Evolutionary conservation across 1,139 yeast species (phyloP).

Genomic region (Geotrichum macrosporum): DNA sequence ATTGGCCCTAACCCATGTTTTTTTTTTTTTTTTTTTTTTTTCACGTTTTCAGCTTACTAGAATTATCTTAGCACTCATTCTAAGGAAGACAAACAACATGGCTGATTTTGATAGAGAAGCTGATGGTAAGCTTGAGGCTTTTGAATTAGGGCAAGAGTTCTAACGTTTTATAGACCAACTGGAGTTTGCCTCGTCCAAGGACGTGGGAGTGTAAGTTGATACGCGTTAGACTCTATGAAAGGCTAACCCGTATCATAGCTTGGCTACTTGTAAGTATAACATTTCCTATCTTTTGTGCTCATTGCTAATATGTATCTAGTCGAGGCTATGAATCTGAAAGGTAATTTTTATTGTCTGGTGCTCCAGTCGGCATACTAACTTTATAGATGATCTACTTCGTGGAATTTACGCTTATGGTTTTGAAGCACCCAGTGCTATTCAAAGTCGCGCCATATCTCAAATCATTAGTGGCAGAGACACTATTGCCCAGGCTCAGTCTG

Average conservation of each 20-base stretch:
- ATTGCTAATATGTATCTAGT: constrained; percentile 16
- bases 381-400: constrained; percentile 23
- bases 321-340: constrained; percentile 24
- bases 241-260: constrained; percentile 21
- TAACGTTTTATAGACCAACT: constrained; percentile 19
- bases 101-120: constrained; percentile 23
- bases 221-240: constrained; percentile 13
- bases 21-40: neutral
- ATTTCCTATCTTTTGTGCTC: neutral
- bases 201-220: constrained; percentile 23
- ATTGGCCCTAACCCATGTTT: constrained; percentile 1
- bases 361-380: too few species aligned
- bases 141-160: neutral
- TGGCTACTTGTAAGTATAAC: constrained; percentile 14
- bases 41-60: too few species aligned
- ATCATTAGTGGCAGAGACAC: constrained; percentile 96
- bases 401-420: constrained; percentile 96
- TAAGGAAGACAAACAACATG: constrained; percentile 3
- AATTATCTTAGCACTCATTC: too few species aligned
- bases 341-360: constrained; percentile 6
- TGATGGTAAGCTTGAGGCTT: constrained; percentile 18
- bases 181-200: constrained; percentile 22
- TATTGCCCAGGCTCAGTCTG: constrained; percentile 98
- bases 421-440: constrained; percentile 96
- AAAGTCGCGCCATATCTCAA: constrained; percentile 96